phyloP scores from a whole-genome alignment of 495 filamentous ascomycete genomes.

The Aspergillus ostianus region DNA sequence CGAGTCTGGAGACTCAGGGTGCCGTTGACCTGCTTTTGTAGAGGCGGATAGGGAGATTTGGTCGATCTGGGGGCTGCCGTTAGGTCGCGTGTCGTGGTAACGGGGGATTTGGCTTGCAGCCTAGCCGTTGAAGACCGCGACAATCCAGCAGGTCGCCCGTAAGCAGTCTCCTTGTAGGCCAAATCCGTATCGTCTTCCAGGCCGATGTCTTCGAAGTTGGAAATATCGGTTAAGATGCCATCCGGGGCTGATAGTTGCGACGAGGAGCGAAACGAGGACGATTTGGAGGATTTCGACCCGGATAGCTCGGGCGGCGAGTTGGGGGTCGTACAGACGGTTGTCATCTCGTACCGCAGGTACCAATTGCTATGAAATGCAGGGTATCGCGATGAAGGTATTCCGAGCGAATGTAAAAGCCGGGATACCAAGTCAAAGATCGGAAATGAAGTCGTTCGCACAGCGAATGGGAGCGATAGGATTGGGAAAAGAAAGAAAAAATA shows the following conservation, averaged over 20 bases:
- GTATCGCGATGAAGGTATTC: not conserved
- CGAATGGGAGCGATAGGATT: slow-evolving; percentile 10
- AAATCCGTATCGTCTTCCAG: slow-evolving; percentile 65
- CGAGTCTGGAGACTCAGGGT: slow-evolving; percentile 23
- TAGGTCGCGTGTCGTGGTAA: slow-evolving; percentile 42
- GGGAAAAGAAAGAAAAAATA: slow-evolving; percentile 13
- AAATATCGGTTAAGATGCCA: slow-evolving; percentile 63
- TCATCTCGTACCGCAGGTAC: slow-evolving; percentile 48
- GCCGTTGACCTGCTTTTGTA: slow-evolving; percentile 32
- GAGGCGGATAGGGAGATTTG: slow-evolving; percentile 38
- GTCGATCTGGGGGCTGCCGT: slow-evolving; percentile 44
- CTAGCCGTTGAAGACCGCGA: slow-evolving; percentile 34
- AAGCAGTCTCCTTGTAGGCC: slow-evolving; percentile 28
- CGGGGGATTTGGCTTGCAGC: slow-evolving; percentile 32
- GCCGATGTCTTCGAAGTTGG: slow-evolving; percentile 91
- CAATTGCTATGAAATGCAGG: not conserved
- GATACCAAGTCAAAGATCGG: slow-evolving; percentile 11
- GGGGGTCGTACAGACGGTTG: slow-evolving; percentile 57
- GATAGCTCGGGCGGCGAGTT: slow-evolving; percentile 82
- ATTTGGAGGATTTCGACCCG: slow-evolving; percentile 84
- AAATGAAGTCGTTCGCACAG: slow-evolving; percentile 20
- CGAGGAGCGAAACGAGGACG: slow-evolving; percentile 82
- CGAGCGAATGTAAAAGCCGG: not conserved
- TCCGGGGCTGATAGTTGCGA: slow-evolving; percentile 65
- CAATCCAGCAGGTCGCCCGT: slow-evolving; percentile 27